Evolutionary conservation across 257 asterid genomes (phyloP).

Genomic region (Salvia splendens): DNA sequence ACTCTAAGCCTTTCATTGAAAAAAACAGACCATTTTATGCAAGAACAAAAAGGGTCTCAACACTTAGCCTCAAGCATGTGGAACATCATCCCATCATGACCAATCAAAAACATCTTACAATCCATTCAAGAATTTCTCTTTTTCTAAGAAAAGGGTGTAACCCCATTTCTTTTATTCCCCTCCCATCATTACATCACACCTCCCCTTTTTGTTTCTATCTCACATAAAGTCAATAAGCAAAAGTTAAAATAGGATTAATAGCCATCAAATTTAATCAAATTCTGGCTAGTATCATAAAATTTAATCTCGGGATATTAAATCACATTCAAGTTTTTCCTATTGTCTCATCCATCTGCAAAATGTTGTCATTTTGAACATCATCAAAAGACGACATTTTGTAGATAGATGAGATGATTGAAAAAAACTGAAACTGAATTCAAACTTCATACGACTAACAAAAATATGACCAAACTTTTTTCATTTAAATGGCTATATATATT

Average conservation of each 20-base stretch:
- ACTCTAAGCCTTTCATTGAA: conserved; percentile 36
- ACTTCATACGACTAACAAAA: background rate
- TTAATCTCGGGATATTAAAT: too few species aligned
- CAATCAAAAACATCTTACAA: background rate
- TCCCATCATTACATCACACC: conserved; percentile 29
- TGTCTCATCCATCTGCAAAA: too few species aligned
- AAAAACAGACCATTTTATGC: conserved; percentile 16
- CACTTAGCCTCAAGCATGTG: conserved; percentile 31
- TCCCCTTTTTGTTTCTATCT: conserved; percentile 15
- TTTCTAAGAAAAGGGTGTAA: background rate
- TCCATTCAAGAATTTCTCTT: background rate
- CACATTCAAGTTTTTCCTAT: too few species aligned
- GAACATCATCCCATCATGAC: conserved; percentile 16
- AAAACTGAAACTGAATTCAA: too few species aligned
- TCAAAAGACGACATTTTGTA: too few species aligned
- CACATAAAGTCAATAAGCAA: background rate
- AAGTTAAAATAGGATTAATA: too few species aligned
- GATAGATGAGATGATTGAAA: too few species aligned
- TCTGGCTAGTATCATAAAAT: too few species aligned
- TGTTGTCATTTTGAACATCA: too few species aligned
- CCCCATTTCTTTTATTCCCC: background rate
- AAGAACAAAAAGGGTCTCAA: conserved; percentile 8
- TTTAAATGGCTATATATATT: background rate
- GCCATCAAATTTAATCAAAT: too few species aligned
- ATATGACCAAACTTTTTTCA: too few species aligned